phyloP scores from a whole-genome alignment of 2,329 filamentous ascomycete genomes.

The Talaromyces sp. region DNA sequence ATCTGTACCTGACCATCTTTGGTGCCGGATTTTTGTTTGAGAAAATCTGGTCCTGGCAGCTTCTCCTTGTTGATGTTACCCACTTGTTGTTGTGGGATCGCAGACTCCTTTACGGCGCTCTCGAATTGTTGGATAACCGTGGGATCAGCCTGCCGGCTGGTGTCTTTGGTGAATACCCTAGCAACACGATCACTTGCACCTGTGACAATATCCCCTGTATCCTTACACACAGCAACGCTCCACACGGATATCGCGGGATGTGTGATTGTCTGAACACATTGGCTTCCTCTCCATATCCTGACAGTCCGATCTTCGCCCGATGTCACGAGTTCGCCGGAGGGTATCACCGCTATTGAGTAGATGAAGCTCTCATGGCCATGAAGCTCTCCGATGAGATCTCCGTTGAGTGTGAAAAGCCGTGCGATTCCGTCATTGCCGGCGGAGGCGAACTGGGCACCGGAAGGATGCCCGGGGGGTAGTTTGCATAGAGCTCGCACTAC shows the following conservation, averaged over 20 bases:
- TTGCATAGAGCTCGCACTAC: slow-evolving; percentile 85
- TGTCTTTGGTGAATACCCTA: slow-evolving; percentile 74
- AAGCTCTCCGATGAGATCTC: slow-evolving; percentile 71
- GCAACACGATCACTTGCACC: slow-evolving; percentile 86
- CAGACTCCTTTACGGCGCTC: slow-evolving; percentile 73
- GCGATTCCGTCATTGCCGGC: slow-evolving; percentile 91
- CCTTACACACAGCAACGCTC: slow-evolving; percentile 76
- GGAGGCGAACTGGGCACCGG: slow-evolving; percentile 87
- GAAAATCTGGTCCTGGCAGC: slow-evolving; percentile 81
- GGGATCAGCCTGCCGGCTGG: slow-evolving; percentile 66
- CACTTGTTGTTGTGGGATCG: slow-evolving; percentile 83
- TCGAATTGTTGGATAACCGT: slow-evolving; percentile 72
- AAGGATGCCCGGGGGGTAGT: slow-evolving; percentile 70
- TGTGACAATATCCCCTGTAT: slow-evolving; percentile 88
- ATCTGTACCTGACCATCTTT: slow-evolving; percentile 96
- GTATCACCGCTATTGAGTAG: slow-evolving; percentile 74
- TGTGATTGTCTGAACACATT: slow-evolving; percentile 92
- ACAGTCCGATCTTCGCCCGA: slow-evolving; percentile 93
- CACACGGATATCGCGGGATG: slow-evolving; percentile 96
- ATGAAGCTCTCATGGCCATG: slow-evolving; percentile 93
- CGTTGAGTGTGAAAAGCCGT: slow-evolving; percentile 79
- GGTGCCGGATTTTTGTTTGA: slow-evolving; percentile 77
- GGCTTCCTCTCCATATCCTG: slow-evolving; percentile 75
- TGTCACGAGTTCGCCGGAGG: slow-evolving; percentile 84
- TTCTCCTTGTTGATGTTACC: slow-evolving; percentile 87